A percentile compares a stretch with the other conserved stretches of the same genome.
Evolutionary conservation across 2,329 filamentous ascomycete genomes (phyloP).

Genomic region (Verticillium alfalfae): DNA sequence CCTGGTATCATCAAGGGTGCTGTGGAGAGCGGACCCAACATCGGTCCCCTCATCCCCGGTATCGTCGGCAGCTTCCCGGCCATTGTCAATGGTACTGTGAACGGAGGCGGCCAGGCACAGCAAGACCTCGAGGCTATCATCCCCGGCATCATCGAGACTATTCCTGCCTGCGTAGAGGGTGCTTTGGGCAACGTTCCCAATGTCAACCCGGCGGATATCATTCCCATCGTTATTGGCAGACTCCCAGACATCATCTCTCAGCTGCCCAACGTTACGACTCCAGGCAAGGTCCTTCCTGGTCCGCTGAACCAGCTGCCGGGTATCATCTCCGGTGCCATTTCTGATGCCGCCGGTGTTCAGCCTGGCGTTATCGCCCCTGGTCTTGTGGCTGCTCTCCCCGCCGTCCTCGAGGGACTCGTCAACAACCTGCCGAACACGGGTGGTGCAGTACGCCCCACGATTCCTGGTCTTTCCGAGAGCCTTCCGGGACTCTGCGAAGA

Average conservation of each 20-base stretch:
- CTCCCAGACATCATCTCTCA: neutral
- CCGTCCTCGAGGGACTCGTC: neutral
- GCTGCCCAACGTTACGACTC: neutral
- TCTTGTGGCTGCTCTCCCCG: neutral
- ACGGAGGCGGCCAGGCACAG: neutral
- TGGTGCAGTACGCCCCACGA: neutral
- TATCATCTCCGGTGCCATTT: neutral
- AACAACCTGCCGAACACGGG: neutral
- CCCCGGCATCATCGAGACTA: neutral
- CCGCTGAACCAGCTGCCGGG: neutral
- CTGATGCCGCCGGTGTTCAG: neutral
- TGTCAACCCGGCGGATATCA: neutral
- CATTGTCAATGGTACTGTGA: neutral
- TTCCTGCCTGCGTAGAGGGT: neutral
- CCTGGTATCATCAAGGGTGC: neutral
- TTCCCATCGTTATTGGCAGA: neutral
- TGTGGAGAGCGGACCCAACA: neutral
- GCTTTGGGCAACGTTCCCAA: neutral
- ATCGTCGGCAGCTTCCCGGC: neutral
- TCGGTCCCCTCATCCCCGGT: neutral
- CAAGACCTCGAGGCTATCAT: neutral
- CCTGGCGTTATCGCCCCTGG: neutral
- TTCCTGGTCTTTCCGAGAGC: neutral
- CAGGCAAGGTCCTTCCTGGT: neutral
- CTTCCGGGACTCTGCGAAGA: neutral